A percentile compares a stretch with the other conserved stretches of the same genome.
phyloP scores from a whole-genome alignment of 768 basidiomycete species.

The Vararia minispora region DNA sequence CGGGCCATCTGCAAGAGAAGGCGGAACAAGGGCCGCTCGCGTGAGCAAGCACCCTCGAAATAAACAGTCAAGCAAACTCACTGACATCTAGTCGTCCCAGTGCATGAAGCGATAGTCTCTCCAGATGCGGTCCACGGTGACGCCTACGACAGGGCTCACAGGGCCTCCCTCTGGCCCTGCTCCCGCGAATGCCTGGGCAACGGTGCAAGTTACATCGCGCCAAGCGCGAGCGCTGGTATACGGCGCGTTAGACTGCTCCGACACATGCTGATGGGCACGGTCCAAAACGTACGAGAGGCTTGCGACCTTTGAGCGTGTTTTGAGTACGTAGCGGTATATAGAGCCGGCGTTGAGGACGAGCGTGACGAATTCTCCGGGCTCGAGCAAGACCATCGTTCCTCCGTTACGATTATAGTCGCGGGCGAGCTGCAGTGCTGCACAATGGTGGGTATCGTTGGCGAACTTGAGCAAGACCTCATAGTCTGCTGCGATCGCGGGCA shows the following conservation, averaged over 20 bases:
- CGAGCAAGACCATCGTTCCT: slow-evolving; percentile 42
- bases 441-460: slow-evolving; percentile 57
- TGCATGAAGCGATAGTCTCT: slow-evolving; percentile 54
- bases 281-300: slow-evolving; percentile 51
- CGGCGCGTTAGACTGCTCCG: neutral
- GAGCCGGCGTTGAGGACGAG: slow-evolving; percentile 60
- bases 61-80: no score
- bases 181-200: slow-evolving; percentile 48
- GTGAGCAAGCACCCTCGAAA: no score
- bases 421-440: slow-evolving; percentile 51
- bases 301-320: slow-evolving; percentile 51
- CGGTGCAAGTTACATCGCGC: slow-evolving; percentile 49
- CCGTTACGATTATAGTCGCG: slow-evolving; percentile 50
- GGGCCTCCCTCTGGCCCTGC: slow-evolving; percentile 22
- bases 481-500: slow-evolving; percentile 48
- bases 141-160: slow-evolving; percentile 33
- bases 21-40: no score
- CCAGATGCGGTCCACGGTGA: slow-evolving; percentile 58
- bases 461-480: slow-evolving; percentile 63
- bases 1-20: no score
- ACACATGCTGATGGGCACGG: neutral
- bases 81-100: slow-evolving; percentile 51
- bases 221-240: slow-evolving; percentile 50
- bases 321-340: slow-evolving; percentile 59
- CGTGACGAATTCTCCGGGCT: slow-evolving; percentile 52